These are phyloP conservation scores for Colletotrichum higginsianum DNA, from an alignment of 2,329 filamentous ascomycete species.

Conservation along the genomic window DNA sequence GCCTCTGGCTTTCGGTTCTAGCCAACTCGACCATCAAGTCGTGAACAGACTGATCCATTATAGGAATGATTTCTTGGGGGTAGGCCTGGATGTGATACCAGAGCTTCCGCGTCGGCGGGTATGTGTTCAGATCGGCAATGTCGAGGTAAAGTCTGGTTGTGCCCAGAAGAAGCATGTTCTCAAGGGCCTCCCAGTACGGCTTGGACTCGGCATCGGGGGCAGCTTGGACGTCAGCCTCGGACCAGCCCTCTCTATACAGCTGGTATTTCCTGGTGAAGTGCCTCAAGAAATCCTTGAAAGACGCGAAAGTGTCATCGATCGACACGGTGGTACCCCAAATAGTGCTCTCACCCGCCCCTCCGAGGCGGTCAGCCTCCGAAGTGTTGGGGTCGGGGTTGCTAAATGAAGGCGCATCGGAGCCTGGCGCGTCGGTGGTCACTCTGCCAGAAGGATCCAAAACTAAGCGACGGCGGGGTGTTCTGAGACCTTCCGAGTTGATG, in stretches of 20 bases:
- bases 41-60: constrained; percentile 96
- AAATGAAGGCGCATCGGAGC: constrained; percentile 74
- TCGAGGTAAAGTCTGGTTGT: constrained; percentile 90
- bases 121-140: constrained; percentile 89
- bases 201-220: constrained; percentile 82
- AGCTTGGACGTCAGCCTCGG: constrained; percentile 79
- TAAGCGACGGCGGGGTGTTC: constrained; percentile 69
- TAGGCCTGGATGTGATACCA: constrained; percentile 97
- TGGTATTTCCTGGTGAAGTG: constrained; percentile 96
- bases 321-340: constrained; percentile 99
- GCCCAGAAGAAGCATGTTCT: constrained; percentile 91
- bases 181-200: constrained; percentile 87
- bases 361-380: constrained; percentile 90
- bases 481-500: constrained; percentile 84
- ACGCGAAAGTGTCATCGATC: constrained; percentile 87
- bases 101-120: constrained; percentile 91
- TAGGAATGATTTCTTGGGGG: constrained; percentile 93
- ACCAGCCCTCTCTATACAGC: constrained; percentile 88
- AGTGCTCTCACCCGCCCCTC: constrained; percentile 83
- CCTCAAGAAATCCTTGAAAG: constrained; percentile 92
- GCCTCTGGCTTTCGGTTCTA: constrained; percentile 81
- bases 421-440: constrained; percentile 65
- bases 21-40: constrained; percentile 94
- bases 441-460: constrained; percentile 73
- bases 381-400: constrained; percentile 82